Conservation (phyloP, 805 yeast genomes). For the Starmerella vitae region DNA sequence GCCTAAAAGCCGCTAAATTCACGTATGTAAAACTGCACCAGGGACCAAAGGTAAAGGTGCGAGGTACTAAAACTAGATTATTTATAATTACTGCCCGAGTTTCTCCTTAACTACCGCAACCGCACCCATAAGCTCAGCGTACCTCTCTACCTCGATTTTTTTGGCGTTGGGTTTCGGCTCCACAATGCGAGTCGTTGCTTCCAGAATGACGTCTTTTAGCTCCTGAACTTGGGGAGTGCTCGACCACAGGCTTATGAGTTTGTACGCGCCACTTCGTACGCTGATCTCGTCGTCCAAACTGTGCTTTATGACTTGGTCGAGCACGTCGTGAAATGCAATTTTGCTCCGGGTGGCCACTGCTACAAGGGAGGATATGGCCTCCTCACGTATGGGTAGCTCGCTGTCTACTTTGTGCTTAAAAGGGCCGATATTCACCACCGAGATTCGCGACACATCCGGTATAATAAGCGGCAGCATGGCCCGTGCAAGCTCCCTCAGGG, state of each 20-base stretch:
- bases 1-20: constrained; percentile 1
- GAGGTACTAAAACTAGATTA: no score
- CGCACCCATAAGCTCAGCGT: constrained; percentile 3
- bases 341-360: constrained; percentile 26
- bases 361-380: constrained; percentile 56
- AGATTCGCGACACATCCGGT: constrained; percentile 3
- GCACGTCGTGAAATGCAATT: constrained; percentile 6
- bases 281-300: constrained; percentile 52
- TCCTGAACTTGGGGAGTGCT: not conserved
- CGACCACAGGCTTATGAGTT: constrained; percentile 32
- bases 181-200: constrained; percentile 13
- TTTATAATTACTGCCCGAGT: constrained; percentile 1
- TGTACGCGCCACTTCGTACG: constrained; percentile 42
- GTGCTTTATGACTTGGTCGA: constrained; percentile 32
- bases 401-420: constrained; percentile 71
- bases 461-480: not conserved
- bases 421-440: constrained; percentile 60
- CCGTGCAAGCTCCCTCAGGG: not conserved
- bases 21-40: not conserved
- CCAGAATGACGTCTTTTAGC: not conserved
- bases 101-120: not conserved
- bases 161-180: constrained; percentile 44
- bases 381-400: constrained; percentile 59
- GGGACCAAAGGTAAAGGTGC: no score
- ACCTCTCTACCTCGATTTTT: constrained; percentile 37